A percentile compares a stretch with the other conserved stretches of the same genome.
phyloP scores from a whole-genome alignment of 2,329 filamentous ascomycete species.

The Monascus ruber region DNA sequence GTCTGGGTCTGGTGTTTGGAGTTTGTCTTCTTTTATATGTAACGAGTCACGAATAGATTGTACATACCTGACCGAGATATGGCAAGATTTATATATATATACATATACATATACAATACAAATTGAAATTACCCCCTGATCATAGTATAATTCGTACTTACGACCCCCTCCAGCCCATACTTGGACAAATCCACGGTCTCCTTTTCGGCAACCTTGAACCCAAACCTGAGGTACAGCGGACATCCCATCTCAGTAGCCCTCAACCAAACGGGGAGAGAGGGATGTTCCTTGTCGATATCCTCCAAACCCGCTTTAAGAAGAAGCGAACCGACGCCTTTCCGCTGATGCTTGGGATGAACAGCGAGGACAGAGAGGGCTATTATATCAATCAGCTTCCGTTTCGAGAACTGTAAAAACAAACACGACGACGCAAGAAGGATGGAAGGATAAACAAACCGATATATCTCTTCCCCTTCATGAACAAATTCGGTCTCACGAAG shows the following conservation, averaged over 20 bases:
- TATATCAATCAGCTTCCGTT: not conserved
- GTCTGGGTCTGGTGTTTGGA: too few species aligned
- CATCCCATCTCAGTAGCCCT: constrained; percentile 26
- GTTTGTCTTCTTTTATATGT: too few species aligned
- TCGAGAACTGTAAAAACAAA: not conserved
- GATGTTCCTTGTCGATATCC: constrained; percentile 19
- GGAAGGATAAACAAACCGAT: too few species aligned
- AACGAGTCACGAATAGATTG: too few species aligned
- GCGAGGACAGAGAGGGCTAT: not conserved
- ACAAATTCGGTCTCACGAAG: not conserved
- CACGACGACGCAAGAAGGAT: not conserved
- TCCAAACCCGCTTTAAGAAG: constrained; percentile 23
- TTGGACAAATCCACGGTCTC: constrained; percentile 1
- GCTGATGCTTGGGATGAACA: constrained; percentile 19
- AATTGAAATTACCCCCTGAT: too few species aligned
- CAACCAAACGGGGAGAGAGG: constrained; percentile 23
- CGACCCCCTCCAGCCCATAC: not conserved
- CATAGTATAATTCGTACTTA: not conserved
- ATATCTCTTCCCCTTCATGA: not conserved
- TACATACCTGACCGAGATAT: too few species aligned
- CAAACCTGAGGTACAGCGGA: constrained; percentile 23
- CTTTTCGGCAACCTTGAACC: constrained; percentile 5
- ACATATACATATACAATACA: too few species aligned
- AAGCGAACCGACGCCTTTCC: constrained; percentile 23
- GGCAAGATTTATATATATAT: too few species aligned